Evolutionary conservation across 805 yeast genomes (phyloP), one percentile per base, ranked within the genome.

Genomic region (Metschnikowia rubicola): DNA sequence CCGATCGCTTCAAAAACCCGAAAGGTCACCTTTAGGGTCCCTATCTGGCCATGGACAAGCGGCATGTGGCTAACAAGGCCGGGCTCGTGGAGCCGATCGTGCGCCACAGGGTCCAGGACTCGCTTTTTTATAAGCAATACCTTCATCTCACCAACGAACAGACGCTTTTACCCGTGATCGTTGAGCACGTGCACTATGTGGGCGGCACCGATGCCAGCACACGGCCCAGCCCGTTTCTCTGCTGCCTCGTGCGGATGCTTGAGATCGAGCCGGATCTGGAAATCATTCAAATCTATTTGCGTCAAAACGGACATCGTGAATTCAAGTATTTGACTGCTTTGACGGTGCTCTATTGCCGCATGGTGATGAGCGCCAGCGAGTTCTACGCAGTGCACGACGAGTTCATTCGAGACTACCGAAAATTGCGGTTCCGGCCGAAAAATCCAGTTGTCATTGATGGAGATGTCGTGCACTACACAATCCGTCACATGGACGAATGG

Each of bases 311-410:
- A 46, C 64, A 56, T 48, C 56, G 62, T 29, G 66, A 66, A 52
- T 91, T 91, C 75, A 88, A 88, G 64, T 90, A 89, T 59, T 64
- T 88, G 41, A 80, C 86, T 1, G 84, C 87, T 1, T 61, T 92
- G 46, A 79, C 83, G 0, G 73, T 91, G 30, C 58, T 86, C n/a
- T 91, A 87, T 60, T 63, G 76, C 10, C 63, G 94, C 44, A 57
- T 82, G 46, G 73, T 77, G 3, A 77, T 83, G 2, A 30, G 26
- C 30, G 37, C 44, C 5, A 47, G 47, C 30, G 46, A 43, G 9
- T 53, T 53, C 37, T 83, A 79, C 61, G 41, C 50, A 30, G 53
- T 70, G 9, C 68, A 89, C 31, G 89, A 81, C 57, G 77, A 79
- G 5, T 73, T 77, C 48, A 66, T 79, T 15, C 65, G 68, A 8